A percentile compares a stretch with the other conserved stretches of the same genome.
phyloP scores from a whole-genome alignment of 495 filamentous ascomycete species.

The Chaetomidium leptoderma region DNA sequence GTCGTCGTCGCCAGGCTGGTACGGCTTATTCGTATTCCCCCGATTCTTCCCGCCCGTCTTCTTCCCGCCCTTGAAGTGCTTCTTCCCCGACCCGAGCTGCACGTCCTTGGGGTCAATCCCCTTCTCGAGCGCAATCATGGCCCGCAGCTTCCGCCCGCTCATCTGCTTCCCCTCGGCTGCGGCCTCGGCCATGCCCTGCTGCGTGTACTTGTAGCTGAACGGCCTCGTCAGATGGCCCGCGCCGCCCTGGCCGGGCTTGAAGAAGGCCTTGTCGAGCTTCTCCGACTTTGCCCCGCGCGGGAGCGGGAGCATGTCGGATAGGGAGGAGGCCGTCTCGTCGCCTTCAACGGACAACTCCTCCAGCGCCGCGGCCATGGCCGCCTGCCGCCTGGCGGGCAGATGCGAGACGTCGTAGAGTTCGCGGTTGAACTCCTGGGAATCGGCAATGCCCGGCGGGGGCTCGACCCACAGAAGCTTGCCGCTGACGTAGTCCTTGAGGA shows the following conservation, averaged over 20 bases:
- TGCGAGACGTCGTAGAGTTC: constrained; percentile 80
- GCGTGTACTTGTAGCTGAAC: constrained; percentile 81
- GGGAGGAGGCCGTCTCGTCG: constrained; percentile 39
- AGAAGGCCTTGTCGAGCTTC: constrained; percentile 80
- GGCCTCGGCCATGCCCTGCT: constrained; percentile 56
- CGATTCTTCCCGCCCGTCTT: constrained; percentile 53
- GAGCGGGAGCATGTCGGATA: constrained; percentile 44
- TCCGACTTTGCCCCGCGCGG: constrained; percentile 64
- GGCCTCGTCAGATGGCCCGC: constrained; percentile 70
- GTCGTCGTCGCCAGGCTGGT: constrained; percentile 26
- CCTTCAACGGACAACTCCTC: constrained; percentile 32
- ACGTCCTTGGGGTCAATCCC: constrained; percentile 81
- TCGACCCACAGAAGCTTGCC: constrained; percentile 91
- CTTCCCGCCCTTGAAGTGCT: constrained; percentile 84
- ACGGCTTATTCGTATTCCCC: constrained; percentile 15
- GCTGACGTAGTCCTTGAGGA: constrained; percentile 96
- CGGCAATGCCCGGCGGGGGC: constrained; percentile 73
- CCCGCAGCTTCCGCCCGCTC: constrained; percentile 76
- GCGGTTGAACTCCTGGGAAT: constrained; percentile 73
- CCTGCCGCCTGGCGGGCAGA: constrained; percentile 67
- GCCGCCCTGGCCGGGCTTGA: constrained; percentile 58
- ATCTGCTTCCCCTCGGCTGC: constrained; percentile 57
- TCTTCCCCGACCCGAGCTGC: constrained; percentile 67
- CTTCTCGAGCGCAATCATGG: constrained; percentile 80
- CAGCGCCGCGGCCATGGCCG: constrained; percentile 50